These are phyloP conservation scores for Leccinum subgranulosum DNA, from an alignment of 768 basidiomycete genomes.

Conservation along the genomic window DNA sequence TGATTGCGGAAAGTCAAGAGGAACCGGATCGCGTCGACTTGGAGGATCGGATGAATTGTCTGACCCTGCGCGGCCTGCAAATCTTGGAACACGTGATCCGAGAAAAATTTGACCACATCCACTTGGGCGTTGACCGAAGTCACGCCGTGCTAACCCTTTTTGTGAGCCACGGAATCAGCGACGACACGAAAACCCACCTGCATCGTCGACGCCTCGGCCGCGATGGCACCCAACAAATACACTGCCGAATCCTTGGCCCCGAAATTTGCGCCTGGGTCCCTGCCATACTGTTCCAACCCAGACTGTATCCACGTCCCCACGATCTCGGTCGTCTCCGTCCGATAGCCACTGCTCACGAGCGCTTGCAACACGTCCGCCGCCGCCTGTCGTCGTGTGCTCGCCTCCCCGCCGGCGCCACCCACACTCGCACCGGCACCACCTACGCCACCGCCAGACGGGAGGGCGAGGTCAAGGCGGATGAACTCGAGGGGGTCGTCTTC, in stretches of 20 bases:
- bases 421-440: constrained; percentile 37
- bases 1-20: constrained; percentile 95
- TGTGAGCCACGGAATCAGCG: neutral
- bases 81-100: constrained; percentile 85
- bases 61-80: constrained; percentile 61
- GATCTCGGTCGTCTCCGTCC: constrained; percentile 83
- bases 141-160: constrained; percentile 73
- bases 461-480: constrained; percentile 80
- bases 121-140: constrained; percentile 90
- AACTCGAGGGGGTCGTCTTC: constrained; percentile 97
- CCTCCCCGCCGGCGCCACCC: constrained; percentile 51
- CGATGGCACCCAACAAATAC: constrained; percentile 90
- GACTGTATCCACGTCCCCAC: constrained; percentile 80
- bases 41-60: constrained; percentile 81
- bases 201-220: constrained; percentile 81
- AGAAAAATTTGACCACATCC: constrained; percentile 95
- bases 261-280: constrained; percentile 67
- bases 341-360: constrained; percentile 76
- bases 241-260: constrained; percentile 92
- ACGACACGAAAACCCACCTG: constrained; percentile 47
- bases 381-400: constrained; percentile 84
- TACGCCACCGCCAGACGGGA: constrained; percentile 44
- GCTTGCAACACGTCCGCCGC: constrained; percentile 96
- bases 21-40: constrained; percentile 96
- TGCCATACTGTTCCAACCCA: constrained; percentile 67